Percentiles rank a stretch among this genome's conserved stretches.
Conservation (phyloP, 306 rosid genomes). For the Pachyrhizus erosus region DNA sequence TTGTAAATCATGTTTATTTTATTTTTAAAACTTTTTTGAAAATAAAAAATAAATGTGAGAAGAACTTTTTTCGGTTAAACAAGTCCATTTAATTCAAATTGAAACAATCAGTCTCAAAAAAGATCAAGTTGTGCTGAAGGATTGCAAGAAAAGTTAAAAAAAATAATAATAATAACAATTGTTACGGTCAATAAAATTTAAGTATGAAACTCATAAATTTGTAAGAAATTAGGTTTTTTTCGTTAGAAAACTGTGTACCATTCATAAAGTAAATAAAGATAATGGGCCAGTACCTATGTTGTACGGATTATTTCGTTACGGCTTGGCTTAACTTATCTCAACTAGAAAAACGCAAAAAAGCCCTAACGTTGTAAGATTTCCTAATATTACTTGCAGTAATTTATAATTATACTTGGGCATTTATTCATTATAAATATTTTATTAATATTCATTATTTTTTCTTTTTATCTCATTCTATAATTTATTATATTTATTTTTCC, state of each 20-base stretch:
- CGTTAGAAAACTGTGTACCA: neutral
- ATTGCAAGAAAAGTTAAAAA: neutral
- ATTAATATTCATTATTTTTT: neutral
- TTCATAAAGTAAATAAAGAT: conserved; percentile 28
- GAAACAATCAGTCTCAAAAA: neutral
- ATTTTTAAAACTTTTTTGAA: neutral
- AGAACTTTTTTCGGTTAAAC: neutral
- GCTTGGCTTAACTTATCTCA: conserved; percentile 17
- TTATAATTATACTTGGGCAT: neutral
- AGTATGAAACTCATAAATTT: neutral
- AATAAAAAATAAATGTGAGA: neutral
- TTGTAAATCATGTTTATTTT: neutral
- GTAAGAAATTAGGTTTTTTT: neutral
- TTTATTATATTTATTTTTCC: neutral
- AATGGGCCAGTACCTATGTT: conserved; percentile 44
- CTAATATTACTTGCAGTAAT: neutral
- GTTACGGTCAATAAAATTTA: neutral
- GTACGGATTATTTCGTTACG: conserved; percentile 49
- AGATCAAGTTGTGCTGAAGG: neutral
- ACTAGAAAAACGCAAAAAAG: neutral
- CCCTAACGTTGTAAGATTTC: neutral
- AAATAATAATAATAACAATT: neutral
- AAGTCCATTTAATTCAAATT: neutral
- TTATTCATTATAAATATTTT: neutral
- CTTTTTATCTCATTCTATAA: neutral